phyloP scores from a whole-genome alignment of 805 yeast species.

The Spathaspora hagerdaliae region DNA sequence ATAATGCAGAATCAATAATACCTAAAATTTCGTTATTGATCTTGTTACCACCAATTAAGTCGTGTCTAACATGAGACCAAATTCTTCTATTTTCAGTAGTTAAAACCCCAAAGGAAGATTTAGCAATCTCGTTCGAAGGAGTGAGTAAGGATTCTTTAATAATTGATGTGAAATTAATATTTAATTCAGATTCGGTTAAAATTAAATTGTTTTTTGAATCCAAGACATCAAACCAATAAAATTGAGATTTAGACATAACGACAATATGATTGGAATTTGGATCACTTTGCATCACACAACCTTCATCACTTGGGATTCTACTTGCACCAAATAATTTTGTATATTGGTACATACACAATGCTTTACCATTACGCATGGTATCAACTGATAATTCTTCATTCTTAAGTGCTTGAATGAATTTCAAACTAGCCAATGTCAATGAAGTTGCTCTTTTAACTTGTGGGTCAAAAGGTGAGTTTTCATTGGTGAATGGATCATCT shows the following conservation, averaged over 20 bases:
- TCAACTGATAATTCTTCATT: slow-evolving; percentile 74
- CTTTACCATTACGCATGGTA: slow-evolving; percentile 52
- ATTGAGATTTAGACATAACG: slow-evolving; percentile 79
- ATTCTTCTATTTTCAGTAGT: slow-evolving; percentile 86
- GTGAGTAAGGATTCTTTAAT: slow-evolving; percentile 64
- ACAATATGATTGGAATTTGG: slow-evolving; percentile 72
- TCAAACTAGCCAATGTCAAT: slow-evolving; percentile 68
- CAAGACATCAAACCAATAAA: slow-evolving; percentile 92
- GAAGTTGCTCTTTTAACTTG: slow-evolving; percentile 82
- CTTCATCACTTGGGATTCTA: slow-evolving; percentile 73
- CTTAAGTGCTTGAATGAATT: slow-evolving; percentile 77
- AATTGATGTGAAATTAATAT: slow-evolving; percentile 69
- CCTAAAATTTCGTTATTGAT: slow-evolving; percentile 67
- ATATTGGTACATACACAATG: slow-evolving; percentile 90
- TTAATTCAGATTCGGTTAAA: slow-evolving; percentile 70
- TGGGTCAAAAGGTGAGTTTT: slow-evolving; percentile 38
- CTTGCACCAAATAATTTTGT: slow-evolving; percentile 82
- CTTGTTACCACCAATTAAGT: slow-evolving; percentile 38
- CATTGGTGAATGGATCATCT: slow-evolving; percentile 81
- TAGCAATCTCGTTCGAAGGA: slow-evolving; percentile 56
- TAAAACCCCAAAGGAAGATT: slow-evolving; percentile 80
- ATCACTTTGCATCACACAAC: slow-evolving; percentile 85
- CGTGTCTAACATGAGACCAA: slow-evolving; percentile 76
- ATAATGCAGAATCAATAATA: slow-evolving; percentile 77
- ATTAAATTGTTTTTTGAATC: slow-evolving; percentile 69